phyloP scores from a whole-genome alignment of 2,329 filamentous ascomycete genomes.

The Coleophoma eucalyptorum region DNA sequence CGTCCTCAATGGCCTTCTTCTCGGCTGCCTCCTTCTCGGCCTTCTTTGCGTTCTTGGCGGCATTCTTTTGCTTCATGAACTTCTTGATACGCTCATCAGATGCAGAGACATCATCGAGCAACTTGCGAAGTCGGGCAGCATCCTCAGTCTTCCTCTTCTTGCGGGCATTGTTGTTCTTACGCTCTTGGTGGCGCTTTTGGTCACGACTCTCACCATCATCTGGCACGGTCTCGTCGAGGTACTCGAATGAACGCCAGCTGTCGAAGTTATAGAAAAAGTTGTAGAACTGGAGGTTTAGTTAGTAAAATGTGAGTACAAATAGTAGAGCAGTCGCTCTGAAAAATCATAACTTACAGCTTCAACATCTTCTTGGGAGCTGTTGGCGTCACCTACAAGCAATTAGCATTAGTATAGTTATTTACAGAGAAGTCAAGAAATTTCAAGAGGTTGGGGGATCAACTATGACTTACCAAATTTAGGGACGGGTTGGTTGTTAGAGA shows the following conservation, averaged over 20 bases:
- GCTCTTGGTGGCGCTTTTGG: constrained; percentile 96
- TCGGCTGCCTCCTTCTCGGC: constrained; percentile 88
- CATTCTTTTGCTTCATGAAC: constrained; percentile 88
- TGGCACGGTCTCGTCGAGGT: constrained; percentile 96
- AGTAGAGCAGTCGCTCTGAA: too few species aligned
- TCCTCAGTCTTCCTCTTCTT: constrained; percentile 99
- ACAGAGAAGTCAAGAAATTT: too few species aligned
- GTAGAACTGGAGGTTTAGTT: constrained; percentile 60
- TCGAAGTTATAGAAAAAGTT: constrained; percentile 99
- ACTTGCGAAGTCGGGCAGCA: constrained; percentile 80
- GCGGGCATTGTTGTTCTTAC: constrained; percentile 95
- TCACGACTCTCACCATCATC: constrained; percentile 99
- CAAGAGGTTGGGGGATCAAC: too few species aligned
- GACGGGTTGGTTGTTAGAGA: constrained; percentile 88
- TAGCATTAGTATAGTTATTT: too few species aligned
- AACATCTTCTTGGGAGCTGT: constrained; percentile 83
- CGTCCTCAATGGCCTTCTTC: constrained; percentile 83
- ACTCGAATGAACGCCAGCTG: constrained; percentile 96
- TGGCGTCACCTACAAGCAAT: constrained; percentile 54
- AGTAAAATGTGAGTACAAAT: too few species aligned
- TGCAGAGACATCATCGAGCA: constrained; percentile 82
- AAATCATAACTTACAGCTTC: constrained; percentile 43
- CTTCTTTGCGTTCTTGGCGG: constrained; percentile 94
- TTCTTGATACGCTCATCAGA: constrained; percentile 95
- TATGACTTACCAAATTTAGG: constrained; percentile 58